Percentiles rank a stretch among this genome's conserved stretches.
These are phyloP conservation scores for Cairneyella variabilis DNA, from an alignment of 495 filamentous ascomycete species.

Conservation along the genomic window DNA sequence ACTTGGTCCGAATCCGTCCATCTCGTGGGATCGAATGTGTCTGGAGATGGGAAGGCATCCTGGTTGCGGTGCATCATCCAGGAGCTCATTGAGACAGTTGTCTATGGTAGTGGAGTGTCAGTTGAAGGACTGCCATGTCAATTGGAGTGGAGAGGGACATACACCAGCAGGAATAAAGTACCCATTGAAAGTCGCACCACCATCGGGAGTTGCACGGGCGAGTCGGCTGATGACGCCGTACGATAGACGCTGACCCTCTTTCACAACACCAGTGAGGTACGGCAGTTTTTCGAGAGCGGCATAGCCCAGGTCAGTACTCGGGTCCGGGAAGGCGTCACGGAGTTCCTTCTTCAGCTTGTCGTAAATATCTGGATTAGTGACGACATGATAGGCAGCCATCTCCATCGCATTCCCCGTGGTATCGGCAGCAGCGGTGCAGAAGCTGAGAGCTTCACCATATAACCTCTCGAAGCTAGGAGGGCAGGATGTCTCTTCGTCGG, in stretches of 20 bases:
- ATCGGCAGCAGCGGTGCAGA: slow-evolving; percentile 34
- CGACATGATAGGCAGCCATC: slow-evolving; percentile 34
- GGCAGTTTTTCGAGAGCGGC: slow-evolving; percentile 28
- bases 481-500: not conserved
- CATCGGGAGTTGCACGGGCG: not conserved
- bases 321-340: slow-evolving; percentile 30
- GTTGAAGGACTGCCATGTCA: not conserved
- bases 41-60: not conserved
- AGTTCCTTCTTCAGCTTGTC: slow-evolving; percentile 30
- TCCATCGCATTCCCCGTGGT: slow-evolving; percentile 39
- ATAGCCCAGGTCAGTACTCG: slow-evolving; percentile 14
- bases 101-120: not conserved
- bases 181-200: not conserved
- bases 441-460: slow-evolving; percentile 31
- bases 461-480: slow-evolving; percentile 20
- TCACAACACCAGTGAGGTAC: not conserved
- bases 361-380: slow-evolving; percentile 31
- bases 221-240: not conserved
- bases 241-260: not conserved
- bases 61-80: not conserved
- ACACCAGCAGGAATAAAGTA: not conserved
- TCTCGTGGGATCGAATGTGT: not conserved
- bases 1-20: not conserved
- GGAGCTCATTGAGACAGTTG: not conserved
- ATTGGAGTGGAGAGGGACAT: not conserved